Conservation (phyloP, 352 stramenopile genomes). For the Phytophthora chlamydospora region DNA sequence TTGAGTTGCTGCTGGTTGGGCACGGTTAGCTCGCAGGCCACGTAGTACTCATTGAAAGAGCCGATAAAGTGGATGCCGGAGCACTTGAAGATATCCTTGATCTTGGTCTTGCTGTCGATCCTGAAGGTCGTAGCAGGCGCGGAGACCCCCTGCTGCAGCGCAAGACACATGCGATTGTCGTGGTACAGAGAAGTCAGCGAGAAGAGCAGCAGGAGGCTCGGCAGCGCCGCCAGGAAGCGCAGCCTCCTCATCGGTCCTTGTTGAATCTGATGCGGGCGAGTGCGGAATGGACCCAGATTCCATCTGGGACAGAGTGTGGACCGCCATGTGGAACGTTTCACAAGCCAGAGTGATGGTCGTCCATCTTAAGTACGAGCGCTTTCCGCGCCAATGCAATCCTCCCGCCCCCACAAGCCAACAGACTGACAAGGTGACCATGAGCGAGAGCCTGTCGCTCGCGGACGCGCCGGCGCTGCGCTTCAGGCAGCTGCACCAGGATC, state of each 20-base stretch:
- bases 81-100: conserved; percentile 73
- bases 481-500: conserved; percentile 75
- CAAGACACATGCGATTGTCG: conserved; percentile 5
- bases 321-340: conserved; percentile 13
- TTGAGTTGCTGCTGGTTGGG: conserved; percentile 35
- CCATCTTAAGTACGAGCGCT: conserved; percentile 35
- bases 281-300: conserved; percentile 3
- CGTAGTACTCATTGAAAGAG: conserved; percentile 87
- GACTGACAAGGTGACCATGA: conserved; percentile 26
- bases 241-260: conserved; percentile 22
- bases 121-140: conserved; percentile 38
- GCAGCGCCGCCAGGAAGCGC: conserved; percentile 8
- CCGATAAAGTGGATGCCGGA: conserved; percentile 68
- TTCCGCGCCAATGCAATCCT: conserved; percentile 35
- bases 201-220: conserved; percentile 6
- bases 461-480: conserved; percentile 70
- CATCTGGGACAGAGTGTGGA: conserved; percentile 3
- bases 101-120: conserved; percentile 58
- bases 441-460: conserved; percentile 47
- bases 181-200: background rate
- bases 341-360: conserved; percentile 30
- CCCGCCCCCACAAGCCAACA: conserved; percentile 30
- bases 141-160: background rate
- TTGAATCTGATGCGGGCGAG: conserved; percentile 14
- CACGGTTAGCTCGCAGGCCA: conserved; percentile 61